phyloP scores from a whole-genome alignment of 1,284 basidiomycete species.

The Ceraceosorus guamensis region DNA sequence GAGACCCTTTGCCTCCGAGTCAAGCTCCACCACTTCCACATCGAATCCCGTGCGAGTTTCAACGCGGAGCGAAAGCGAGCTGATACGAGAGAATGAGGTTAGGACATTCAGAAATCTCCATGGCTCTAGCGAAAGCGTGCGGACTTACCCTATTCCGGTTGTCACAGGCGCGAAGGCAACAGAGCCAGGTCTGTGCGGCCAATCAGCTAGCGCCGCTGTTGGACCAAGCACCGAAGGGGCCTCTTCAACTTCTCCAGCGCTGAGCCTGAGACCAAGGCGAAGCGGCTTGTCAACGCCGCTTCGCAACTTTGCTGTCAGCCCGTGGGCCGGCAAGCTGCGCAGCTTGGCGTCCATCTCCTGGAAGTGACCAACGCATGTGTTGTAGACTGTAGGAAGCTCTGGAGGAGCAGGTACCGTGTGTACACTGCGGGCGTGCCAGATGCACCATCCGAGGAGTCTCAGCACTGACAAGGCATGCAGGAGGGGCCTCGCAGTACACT shows the following conservation, averaged over 20 bases:
- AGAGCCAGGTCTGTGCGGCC: background rate
- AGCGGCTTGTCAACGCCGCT: slow-evolving; percentile 5
- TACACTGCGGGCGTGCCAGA: no score
- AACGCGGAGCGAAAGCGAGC: slow-evolving; percentile 22
- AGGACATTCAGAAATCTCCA: slow-evolving; percentile 12
- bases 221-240: slow-evolving; percentile 1
- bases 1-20: slow-evolving; percentile 10
- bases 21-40: slow-evolving; percentile 21
- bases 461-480: no score
- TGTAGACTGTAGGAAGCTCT: slow-evolving; percentile 47
- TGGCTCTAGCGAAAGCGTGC: background rate
- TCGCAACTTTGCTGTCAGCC: slow-evolving; percentile 26
- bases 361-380: slow-evolving; percentile 47
- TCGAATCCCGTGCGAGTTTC: slow-evolving; percentile 21
- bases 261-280: slow-evolving; percentile 5
- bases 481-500: no score
- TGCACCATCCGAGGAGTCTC: no score
- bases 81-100: slow-evolving; percentile 12
- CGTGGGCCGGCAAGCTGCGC: slow-evolving; percentile 32
- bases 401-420: slow-evolving; percentile 9
- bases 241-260: background rate
- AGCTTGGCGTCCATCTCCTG: slow-evolving; percentile 39
- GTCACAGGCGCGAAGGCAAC: background rate
- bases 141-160: background rate
- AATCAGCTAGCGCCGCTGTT: no score